These are phyloP conservation scores for Verticillium dahliae DNA, from an alignment of 2,329 filamentous ascomycete species.

Conservation along the genomic window DNA sequence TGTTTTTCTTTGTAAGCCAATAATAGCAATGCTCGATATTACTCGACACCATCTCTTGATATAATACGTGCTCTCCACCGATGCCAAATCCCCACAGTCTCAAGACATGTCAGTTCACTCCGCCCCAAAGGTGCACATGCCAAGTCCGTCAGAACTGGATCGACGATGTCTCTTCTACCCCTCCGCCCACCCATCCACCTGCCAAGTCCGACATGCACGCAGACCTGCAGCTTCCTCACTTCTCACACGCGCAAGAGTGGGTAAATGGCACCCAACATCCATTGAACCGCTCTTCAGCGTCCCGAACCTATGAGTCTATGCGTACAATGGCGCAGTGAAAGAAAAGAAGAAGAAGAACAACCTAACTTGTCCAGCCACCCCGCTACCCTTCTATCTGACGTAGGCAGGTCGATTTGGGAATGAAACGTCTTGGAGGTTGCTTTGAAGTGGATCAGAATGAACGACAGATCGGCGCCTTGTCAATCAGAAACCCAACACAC, in stretches of 20 bases:
- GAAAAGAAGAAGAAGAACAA: background rate
- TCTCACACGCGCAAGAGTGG: background rate
- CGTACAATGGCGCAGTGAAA: background rate
- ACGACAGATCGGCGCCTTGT: background rate
- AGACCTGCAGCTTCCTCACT: background rate
- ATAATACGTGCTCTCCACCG: too few relatives aligned
- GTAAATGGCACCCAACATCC: background rate
- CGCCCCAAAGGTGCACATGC: background rate
- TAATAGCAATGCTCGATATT: too few relatives aligned
- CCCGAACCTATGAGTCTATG: too few relatives aligned
- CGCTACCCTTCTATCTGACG: background rate
- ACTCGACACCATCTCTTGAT: too few relatives aligned
- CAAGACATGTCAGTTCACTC: background rate
- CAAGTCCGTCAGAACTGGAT: background rate
- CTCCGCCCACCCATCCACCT: background rate
- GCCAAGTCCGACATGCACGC: background rate
- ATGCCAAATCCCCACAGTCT: background rate
- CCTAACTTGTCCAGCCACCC: background rate
- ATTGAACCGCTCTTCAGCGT: background rate
- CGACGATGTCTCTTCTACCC: background rate
- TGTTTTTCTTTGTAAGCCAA: background rate
- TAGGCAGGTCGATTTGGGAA: background rate
- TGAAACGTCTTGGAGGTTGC: background rate
- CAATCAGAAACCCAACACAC: background rate
- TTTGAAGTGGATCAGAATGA: background rate